These are phyloP conservation scores for Quercus engelmannii DNA, from an alignment of 306 rosid species.

Conservation along the genomic window DNA sequence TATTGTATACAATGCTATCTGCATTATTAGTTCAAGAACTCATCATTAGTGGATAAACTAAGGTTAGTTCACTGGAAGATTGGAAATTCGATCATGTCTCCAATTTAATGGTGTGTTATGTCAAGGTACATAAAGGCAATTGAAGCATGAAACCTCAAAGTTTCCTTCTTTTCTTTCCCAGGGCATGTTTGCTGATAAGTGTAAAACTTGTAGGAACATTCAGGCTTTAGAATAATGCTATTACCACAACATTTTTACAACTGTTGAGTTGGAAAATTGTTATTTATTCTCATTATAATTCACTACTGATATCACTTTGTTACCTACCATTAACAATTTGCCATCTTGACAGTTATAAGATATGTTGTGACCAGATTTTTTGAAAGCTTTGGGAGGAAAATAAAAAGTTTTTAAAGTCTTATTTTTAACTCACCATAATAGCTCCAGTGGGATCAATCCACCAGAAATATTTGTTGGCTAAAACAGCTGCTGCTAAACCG, in stretches of 20 bases:
- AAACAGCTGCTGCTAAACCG: constrained; percentile 79
- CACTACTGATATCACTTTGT: too few species aligned
- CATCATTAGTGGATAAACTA: background rate
- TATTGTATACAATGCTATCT: constrained; percentile 81
- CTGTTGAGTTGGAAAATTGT: too few species aligned
- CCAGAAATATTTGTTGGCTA: constrained; percentile 55
- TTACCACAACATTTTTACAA: too few species aligned
- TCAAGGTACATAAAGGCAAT: background rate
- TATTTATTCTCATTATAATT: too few species aligned
- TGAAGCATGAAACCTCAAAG: too few species aligned
- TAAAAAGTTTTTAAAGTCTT: background rate
- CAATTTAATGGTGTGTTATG: background rate
- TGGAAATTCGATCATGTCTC: background rate
- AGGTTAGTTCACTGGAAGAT: background rate
- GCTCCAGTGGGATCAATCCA: constrained; percentile 89
- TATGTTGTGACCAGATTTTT: too few species aligned
- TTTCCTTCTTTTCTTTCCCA: too few species aligned
- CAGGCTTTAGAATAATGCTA: too few species aligned
- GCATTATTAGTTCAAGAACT: constrained; percentile 23
- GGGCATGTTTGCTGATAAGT: too few species aligned
- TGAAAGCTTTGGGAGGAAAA: background rate
- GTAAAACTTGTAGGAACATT: too few species aligned
- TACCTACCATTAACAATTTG: too few species aligned
- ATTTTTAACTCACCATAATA: constrained; percentile 57
- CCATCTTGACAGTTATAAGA: too few species aligned